Conservation (phyloP, 1,284 basidiomycete genomes). For the Inonotus hispidus region DNA sequence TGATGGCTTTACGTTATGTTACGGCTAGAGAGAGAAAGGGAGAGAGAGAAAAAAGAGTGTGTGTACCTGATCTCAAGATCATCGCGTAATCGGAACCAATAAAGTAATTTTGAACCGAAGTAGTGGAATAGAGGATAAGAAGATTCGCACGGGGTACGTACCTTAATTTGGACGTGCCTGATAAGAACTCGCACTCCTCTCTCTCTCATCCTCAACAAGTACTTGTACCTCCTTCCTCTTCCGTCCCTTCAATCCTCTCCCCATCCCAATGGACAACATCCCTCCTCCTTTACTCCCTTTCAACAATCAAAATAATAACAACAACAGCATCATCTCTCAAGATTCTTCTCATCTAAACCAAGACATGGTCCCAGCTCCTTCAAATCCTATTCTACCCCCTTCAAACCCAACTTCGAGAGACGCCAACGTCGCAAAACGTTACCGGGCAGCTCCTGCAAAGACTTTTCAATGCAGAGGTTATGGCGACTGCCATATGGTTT, state of each 20-base stretch:
- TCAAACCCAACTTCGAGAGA: constrained; percentile 15
- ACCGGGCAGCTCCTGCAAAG: constrained; percentile 76
- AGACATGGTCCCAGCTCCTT: constrained; percentile 9
- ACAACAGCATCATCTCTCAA: not conserved
- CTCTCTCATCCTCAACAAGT: no score
- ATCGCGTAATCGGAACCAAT: not conserved
- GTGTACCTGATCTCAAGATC: constrained; percentile 1
- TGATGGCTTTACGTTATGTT: no score
- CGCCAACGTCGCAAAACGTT: constrained; percentile 49
- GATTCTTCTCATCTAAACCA: not conserved
- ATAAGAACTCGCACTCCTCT: constrained; percentile 6
- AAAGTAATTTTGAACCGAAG: not conserved
- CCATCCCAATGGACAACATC: not conserved
- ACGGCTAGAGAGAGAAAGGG: no score
- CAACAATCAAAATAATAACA: not conserved
- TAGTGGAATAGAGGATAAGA: not conserved
- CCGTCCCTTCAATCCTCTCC: not conserved
- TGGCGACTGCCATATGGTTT: constrained; percentile 95
- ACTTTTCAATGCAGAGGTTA: constrained; percentile 94
- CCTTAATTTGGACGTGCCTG: constrained; percentile 14
- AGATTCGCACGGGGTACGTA: constrained; percentile 2
- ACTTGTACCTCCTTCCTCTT: not conserved
- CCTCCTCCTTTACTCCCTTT: not conserved
- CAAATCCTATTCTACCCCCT: not conserved
- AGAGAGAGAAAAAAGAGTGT: not conserved